phyloP scores from a whole-genome alignment of 805 yeast species.

The Yarrowia sp. region DNA sequence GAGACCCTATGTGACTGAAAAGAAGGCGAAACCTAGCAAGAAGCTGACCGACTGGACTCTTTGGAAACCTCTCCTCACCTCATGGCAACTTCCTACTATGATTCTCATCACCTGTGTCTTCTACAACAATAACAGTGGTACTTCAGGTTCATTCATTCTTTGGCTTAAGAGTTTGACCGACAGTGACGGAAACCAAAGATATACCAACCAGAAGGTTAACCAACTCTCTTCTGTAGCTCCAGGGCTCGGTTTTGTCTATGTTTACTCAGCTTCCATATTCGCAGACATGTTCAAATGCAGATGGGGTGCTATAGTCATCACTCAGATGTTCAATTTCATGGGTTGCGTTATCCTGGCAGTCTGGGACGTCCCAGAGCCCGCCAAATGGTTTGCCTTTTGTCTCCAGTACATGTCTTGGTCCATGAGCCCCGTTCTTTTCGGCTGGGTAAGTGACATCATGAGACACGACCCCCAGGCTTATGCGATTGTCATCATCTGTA shows the following conservation, averaged over 20 bases:
- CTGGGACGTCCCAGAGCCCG: conserved; percentile 63
- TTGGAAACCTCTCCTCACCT: conserved; percentile 60
- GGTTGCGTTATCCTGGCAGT: conserved; percentile 60
- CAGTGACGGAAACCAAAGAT: conserved; percentile 2
- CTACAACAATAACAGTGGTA: conserved; percentile 63
- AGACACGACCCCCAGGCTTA: conserved; percentile 59
- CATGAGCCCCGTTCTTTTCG: conserved; percentile 63
- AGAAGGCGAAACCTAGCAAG: conserved; percentile 43
- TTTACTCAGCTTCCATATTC: conserved; percentile 42
- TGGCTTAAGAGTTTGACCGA: conserved; percentile 56
- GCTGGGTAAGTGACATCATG: conserved; percentile 64
- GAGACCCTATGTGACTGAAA: conserved; percentile 38
- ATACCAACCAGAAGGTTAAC: conserved; percentile 47
- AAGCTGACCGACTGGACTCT: conserved; percentile 56
- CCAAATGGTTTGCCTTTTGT: conserved; percentile 66
- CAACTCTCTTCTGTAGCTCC: conserved; percentile 62
- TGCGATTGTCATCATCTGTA: conserved; percentile 57
- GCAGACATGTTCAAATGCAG: conserved; percentile 63
- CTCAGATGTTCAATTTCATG: conserved; percentile 54
- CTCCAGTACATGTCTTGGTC: conserved; percentile 65
- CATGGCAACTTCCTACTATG: conserved; percentile 68
- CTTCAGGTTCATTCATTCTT: conserved; percentile 62
- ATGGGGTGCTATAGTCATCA: conserved; percentile 54
- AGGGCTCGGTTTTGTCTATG: conserved; percentile 59
- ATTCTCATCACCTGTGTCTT: conserved; percentile 63